These are phyloP conservation scores for Lasiodiplodia citricola DNA, from an alignment of 2,329 filamentous ascomycete species.

Conservation along the genomic window DNA sequence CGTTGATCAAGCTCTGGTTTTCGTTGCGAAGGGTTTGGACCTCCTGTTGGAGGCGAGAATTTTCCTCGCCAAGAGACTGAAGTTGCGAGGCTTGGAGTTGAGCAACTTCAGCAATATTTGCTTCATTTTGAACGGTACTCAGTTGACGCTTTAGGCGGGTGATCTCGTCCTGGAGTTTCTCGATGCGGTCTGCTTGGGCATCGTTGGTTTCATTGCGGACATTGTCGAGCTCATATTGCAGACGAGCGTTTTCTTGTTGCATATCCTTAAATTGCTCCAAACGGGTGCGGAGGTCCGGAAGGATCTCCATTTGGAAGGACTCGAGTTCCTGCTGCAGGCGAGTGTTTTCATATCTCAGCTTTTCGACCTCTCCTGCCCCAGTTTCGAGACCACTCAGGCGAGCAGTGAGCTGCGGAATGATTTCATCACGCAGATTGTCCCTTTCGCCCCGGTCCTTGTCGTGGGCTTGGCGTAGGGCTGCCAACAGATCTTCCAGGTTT, in stretches of 20 bases:
- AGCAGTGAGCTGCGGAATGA: slow-evolving; percentile 78
- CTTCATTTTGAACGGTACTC: slow-evolving; percentile 23
- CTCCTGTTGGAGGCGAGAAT: slow-evolving; percentile 74
- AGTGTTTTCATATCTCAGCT: slow-evolving; percentile 77
- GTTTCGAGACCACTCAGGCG: slow-evolving; percentile 79
- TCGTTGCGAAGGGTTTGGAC: slow-evolving; percentile 63
- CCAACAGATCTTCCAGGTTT: slow-evolving; percentile 91
- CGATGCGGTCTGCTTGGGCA: slow-evolving; percentile 22
- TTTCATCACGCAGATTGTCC: slow-evolving; percentile 87
- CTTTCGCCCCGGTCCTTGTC: slow-evolving; percentile 84
- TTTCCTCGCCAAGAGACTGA: slow-evolving; percentile 77
- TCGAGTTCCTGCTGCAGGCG: slow-evolving; percentile 88
- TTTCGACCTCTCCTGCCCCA: slow-evolving; percentile 74
- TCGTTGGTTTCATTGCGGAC: slow-evolving; percentile 23
- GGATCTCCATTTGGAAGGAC: slow-evolving; percentile 36
- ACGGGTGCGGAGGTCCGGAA: slow-evolving; percentile 20
- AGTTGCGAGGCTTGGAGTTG: slow-evolving; percentile 75
- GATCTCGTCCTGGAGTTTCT: slow-evolving; percentile 23
- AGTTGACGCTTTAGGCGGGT: slow-evolving; percentile 20
- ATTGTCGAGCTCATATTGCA: slow-evolving; percentile 50
- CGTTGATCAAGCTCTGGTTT: slow-evolving; percentile 63
- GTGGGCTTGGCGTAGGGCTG: slow-evolving; percentile 81
- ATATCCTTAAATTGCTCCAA: slow-evolving; percentile 63
- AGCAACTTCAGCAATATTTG: slow-evolving; percentile 63
- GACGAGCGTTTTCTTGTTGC: slow-evolving; percentile 74